Base-by-base conservation (phyloP, 164 flowering plant genomes). In the Umbilicus rupestris region DNA sequence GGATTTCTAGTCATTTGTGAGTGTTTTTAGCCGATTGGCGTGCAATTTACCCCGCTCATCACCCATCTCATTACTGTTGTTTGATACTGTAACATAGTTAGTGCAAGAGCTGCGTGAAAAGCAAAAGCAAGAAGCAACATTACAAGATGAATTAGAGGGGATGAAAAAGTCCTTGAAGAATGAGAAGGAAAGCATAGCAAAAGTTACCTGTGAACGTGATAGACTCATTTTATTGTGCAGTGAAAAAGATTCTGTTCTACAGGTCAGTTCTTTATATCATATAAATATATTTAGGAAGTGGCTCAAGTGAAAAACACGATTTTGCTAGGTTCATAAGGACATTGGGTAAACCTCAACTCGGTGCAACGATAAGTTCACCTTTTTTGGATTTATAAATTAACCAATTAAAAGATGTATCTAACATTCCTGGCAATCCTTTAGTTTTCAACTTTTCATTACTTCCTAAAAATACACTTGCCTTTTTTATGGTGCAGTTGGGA, bases 241-340 rank as follows among this genome's bases (percentile, higher is more conserved):
- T 31, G 96, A 86, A 73, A 92, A 84, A 70, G 95, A 90, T 68
- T 72, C 78, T 17, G 82, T 79, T 29, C 80, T 90, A 71, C 98
- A 88, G 87, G 99, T 84, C 22, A 67, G 76, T 55, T 64, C 67
- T 12, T 33, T 7, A 22, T 64, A 39, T 66, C 41, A 63, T 46
- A 59, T 30, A 28, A 19, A 30, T 37, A 16, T 46, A 5, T 52
- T 8, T 50, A 35, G 44, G 24, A 26, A 7, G 8, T n/a, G 55
- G 55, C 55, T 47, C 26, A 20, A 26, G 55, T 47, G 55, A 47
- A 20, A 47, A n/a, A 5, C 8, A n/a, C 26, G n/a, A n/a, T 47
- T 47, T 47, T 26, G n/a, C 26, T 47, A n/a, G n/a, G n/a, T n/a
- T n/a, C n/a, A n/a, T n/a, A n/a, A n/a, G 22, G 7, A 47, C 24